A percentile compares a stretch with the other conserved stretches of the same genome.
phyloP scores from a whole-genome alignment of 78 protist species.

The Dictyostelium intermedium region DNA sequence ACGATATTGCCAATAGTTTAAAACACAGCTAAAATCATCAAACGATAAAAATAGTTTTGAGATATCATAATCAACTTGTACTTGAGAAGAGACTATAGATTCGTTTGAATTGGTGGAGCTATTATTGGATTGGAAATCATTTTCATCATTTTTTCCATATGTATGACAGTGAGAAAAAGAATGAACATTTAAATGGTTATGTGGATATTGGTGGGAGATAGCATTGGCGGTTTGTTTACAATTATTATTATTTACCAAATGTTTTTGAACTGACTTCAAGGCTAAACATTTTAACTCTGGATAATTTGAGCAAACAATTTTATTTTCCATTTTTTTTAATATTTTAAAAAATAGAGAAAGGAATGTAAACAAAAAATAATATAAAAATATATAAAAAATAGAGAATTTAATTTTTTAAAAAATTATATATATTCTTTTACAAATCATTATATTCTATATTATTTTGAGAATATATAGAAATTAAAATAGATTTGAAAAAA shows the following conservation, averaged over 20 bases:
- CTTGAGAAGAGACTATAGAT: too few relatives aligned
- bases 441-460: slow-evolving; percentile 11
- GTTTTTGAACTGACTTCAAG: background rate
- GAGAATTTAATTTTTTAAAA: background rate
- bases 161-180: background rate
- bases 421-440: background rate
- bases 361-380: background rate
- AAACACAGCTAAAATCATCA: background rate
- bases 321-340: background rate
- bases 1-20: slow-evolving; percentile 1
- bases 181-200: background rate
- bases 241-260: background rate
- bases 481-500: background rate
- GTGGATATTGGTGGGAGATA: background rate
- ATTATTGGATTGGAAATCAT: background rate
- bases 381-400: background rate
- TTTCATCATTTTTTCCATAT: background rate
- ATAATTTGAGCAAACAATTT: background rate
- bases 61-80: background rate
- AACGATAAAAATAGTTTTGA: background rate
- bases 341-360: background rate
- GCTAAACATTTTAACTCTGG: background rate
- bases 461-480: background rate
- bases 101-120: too few relatives aligned
- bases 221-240: background rate